phyloP scores from a whole-genome alignment of 148 eudicot genomes.

The Hydrangea macrophylla region DNA sequence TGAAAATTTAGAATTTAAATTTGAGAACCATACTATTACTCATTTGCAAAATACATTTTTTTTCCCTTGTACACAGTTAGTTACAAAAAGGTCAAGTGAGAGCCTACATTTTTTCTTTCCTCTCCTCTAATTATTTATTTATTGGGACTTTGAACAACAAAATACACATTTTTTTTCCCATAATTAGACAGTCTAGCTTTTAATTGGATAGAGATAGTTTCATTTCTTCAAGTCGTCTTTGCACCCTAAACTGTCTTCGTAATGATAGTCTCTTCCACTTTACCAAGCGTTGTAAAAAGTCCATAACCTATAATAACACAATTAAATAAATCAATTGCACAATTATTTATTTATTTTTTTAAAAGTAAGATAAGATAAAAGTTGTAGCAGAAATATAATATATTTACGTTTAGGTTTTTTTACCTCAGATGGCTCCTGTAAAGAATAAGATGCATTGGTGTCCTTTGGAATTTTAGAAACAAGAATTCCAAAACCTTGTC shows the following conservation, averaged over 20 bases:
- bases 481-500: conserved; percentile 89
- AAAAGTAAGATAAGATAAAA: background rate
- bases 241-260: conserved; percentile 38
- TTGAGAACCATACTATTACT: no score
- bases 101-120: background rate
- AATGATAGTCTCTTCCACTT: conserved; percentile 46
- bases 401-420: background rate
- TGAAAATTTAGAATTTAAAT: no score
- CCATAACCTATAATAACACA: conserved; percentile 54
- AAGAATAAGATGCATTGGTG: conserved; percentile 76
- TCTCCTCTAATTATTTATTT: background rate
- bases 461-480: conserved; percentile 81
- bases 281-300: conserved; percentile 66
- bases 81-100: conserved; percentile 12
- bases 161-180: background rate
- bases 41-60: background rate
- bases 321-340: background rate
- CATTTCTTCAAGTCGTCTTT: conserved; percentile 19
- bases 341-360: background rate
- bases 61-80: conserved; percentile 22
- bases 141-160: background rate
- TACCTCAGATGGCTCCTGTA: conserved; percentile 87
- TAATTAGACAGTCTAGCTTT: background rate
- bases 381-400: no score
- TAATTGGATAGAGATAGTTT: conserved; percentile 13